Conservation (phyloP, 305 asterid species). For the Solanum hybrid region DNA sequence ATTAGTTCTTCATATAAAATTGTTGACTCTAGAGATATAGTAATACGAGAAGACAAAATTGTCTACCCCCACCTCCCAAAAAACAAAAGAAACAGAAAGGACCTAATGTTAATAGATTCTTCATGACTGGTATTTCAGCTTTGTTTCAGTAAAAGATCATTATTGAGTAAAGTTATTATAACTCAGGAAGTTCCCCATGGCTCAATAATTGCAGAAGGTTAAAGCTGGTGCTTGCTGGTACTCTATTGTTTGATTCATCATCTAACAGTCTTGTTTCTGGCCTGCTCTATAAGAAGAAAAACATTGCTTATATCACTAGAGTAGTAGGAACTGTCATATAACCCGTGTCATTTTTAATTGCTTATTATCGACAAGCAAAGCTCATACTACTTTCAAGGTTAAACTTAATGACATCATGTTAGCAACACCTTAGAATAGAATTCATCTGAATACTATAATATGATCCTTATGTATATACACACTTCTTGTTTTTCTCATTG, state of each 20-base stretch:
- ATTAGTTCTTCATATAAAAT: not conserved
- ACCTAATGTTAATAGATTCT: not conserved
- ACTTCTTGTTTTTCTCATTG: not conserved
- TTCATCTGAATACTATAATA: not conserved
- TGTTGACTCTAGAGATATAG: not conserved
- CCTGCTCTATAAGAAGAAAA: not conserved
- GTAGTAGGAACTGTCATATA: not conserved
- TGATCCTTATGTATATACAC: not conserved
- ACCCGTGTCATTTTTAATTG: not conserved
- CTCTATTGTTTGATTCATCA: not conserved
- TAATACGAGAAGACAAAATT: not conserved
- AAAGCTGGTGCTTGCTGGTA: not conserved
- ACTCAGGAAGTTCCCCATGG: not conserved
- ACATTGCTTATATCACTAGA: not conserved
- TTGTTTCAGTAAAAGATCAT: not conserved
- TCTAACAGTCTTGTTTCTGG: not conserved
- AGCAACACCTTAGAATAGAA: not conserved
- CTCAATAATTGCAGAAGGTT: not conserved
- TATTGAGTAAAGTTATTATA: not conserved
- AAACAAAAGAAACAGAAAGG: not conserved
- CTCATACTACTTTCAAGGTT: not conserved
- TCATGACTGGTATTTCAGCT: not conserved
- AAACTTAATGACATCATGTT: not conserved
- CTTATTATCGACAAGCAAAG: not conserved
- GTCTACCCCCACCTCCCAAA: not conserved